These are phyloP conservation scores for Lipomyces yamanashiensis DNA, from an alignment of 805 yeast species.

Conservation along the genomic window DNA sequence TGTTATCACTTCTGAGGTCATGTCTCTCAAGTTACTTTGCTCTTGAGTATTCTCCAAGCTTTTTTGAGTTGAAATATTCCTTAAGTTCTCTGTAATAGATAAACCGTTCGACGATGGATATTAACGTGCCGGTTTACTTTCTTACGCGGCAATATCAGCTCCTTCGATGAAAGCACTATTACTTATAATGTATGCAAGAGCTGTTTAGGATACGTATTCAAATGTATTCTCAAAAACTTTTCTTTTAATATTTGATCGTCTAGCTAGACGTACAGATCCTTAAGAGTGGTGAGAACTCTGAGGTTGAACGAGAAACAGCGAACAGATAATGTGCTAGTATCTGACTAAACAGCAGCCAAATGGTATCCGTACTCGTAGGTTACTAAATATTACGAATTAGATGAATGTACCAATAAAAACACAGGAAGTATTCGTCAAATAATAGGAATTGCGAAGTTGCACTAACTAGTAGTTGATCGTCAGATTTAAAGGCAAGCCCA, in stretches of 20 bases:
- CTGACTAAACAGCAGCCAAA: not conserved
- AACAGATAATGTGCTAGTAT: not conserved
- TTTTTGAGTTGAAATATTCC: not conserved
- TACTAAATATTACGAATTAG: constrained; percentile 13
- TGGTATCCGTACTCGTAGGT: not conserved
- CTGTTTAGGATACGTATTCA: constrained; percentile 12
- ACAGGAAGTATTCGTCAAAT: not conserved
- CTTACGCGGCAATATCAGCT: constrained; percentile 13
- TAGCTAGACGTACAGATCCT: not conserved
- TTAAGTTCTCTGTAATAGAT: not conserved
- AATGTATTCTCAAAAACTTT: constrained; percentile 7
- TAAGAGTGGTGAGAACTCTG: not conserved
- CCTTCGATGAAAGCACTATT: constrained; percentile 4
- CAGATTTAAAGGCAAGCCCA: not conserved
- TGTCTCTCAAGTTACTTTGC: constrained; percentile 4
- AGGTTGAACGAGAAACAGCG: not conserved
- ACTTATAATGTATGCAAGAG: constrained; percentile 12
- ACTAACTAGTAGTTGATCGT: not conserved
- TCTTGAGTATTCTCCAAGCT: not conserved
- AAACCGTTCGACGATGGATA: constrained; percentile 5
- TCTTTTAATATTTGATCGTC: not conserved
- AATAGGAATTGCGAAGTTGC: not conserved
- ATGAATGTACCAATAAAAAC: not conserved
- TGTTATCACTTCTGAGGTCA: constrained; percentile 27
- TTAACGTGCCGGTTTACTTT: constrained; percentile 13